Conservation (phyloP, 257 asterid genomes). For the Scutellaria baicalensis region DNA sequence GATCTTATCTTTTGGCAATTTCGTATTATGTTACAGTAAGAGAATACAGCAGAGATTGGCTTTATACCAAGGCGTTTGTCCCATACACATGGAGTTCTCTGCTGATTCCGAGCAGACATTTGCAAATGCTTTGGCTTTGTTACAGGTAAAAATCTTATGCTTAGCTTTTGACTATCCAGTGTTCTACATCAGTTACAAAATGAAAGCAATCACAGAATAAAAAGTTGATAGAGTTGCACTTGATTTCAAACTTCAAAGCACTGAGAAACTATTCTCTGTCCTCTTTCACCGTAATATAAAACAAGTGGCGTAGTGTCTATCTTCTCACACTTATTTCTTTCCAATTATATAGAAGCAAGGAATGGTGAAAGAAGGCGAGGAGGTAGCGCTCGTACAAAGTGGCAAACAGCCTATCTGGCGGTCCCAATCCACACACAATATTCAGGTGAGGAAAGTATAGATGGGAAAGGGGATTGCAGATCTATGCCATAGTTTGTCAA, state of each 20-base stretch:
- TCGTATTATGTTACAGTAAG: constrained; percentile 47
- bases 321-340: not conserved
- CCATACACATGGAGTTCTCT: constrained; percentile 78
- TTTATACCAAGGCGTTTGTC: constrained; percentile 86
- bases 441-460: constrained; percentile 83
- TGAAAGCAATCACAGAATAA: not conserved
- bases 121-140: constrained; percentile 51
- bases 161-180: not conserved
- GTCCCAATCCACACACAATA: constrained; percentile 79
- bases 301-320: too few species aligned
- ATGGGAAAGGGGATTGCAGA: not conserved
- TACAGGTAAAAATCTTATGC: constrained; percentile 43
- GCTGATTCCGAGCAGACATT: constrained; percentile 79
- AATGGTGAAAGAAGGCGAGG: constrained; percentile 86
- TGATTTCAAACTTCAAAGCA: not conserved
- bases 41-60: constrained; percentile 85
- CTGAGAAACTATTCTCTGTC: not conserved
- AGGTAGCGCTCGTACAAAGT: constrained; percentile 88
- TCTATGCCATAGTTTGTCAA: not conserved
- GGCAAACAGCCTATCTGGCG: constrained; percentile 80
- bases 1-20: not conserved
- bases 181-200: not conserved
- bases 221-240: not conserved
- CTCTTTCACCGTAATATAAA: too few species aligned
- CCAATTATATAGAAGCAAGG: constrained; percentile 52